These are phyloP conservation scores for Sergeia podlipaevii DNA, from an alignment of 208 protist genomes.

Conservation along the genomic window DNA sequence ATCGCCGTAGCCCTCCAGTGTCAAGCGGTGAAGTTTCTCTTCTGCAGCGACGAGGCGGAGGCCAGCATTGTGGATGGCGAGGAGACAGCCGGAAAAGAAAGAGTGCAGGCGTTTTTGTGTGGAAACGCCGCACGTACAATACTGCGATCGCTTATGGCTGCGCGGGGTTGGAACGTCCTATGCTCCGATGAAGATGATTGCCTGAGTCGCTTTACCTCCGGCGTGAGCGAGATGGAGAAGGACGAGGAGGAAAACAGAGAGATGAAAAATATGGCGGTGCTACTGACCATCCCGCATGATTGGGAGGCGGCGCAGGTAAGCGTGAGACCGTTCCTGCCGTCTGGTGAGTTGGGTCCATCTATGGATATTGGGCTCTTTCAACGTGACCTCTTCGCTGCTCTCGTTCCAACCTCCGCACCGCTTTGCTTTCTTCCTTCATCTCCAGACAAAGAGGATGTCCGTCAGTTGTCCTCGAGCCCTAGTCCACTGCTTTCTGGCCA, in stretches of 20 bases:
- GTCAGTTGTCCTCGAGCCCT: no score
- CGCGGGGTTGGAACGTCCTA: no score
- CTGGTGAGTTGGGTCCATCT: neutral
- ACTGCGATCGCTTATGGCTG: no score
- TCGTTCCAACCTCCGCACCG: neutral
- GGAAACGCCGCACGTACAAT: no score
- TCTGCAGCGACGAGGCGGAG: neutral
- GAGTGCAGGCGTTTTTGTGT: no score
- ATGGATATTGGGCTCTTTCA: neutral
- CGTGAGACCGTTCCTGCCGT: neutral
- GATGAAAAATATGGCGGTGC: neutral
- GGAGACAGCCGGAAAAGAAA: neutral
- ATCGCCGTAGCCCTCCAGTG: neutral
- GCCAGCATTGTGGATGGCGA: neutral
- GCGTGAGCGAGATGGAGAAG: neutral
- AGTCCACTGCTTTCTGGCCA: no score
- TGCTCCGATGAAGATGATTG: no score
- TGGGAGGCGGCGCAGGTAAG: neutral
- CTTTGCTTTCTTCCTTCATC: no score
- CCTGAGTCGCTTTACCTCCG: no score
- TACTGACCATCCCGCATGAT: neutral
- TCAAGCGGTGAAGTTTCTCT: constrained; percentile 5
- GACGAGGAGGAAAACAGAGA: constrained; percentile 4
- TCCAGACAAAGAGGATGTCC: no score
- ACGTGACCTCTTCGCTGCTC: neutral